Percentiles rank a stretch among this genome's conserved stretches.
Conservation (phyloP, 2,329 filamentous ascomycete species). For the Phialophora tarda region DNA sequence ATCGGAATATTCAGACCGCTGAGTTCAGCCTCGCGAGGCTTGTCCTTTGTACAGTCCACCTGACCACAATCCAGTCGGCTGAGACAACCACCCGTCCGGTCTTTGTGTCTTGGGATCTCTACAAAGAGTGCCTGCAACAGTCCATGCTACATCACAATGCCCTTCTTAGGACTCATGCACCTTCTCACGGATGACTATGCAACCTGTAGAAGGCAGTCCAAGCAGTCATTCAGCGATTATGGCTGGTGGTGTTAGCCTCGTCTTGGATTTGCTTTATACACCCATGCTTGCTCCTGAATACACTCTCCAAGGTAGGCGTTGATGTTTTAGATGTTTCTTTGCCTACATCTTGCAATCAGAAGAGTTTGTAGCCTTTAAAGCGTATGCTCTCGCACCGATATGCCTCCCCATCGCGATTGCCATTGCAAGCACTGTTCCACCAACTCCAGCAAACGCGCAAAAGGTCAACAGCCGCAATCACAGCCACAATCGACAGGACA, state of each 20-base stretch:
- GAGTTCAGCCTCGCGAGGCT: conserved; percentile 1
- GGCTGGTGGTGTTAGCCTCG: conserved; percentile 7
- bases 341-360: neutral
- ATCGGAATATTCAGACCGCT: neutral
- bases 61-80: conserved; percentile 23
- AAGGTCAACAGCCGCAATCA: conserved; percentile 2
- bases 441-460: conserved; percentile 16
- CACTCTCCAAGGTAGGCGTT: neutral
- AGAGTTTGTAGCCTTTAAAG: conserved; percentile 6
- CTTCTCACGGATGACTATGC: neutral
- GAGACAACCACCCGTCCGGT: conserved; percentile 9
- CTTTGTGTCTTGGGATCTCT: conserved; percentile 15
- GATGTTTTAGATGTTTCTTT: neutral
- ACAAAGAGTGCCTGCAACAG: conserved; percentile 9
- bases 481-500: conserved; percentile 1
- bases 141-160: conserved; percentile 18
- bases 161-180: conserved; percentile 3
- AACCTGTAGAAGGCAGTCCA: neutral
- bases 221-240: conserved; percentile 4
- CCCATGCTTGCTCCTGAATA: neutral
- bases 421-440: conserved; percentile 21
- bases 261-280: conserved; percentile 9
- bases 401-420: conserved; percentile 13
- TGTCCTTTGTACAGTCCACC: conserved; percentile 19
- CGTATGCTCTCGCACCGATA: neutral